Conservation (phyloP, 176 grass and related monocot species). For the Oryza meyeriana region DNA sequence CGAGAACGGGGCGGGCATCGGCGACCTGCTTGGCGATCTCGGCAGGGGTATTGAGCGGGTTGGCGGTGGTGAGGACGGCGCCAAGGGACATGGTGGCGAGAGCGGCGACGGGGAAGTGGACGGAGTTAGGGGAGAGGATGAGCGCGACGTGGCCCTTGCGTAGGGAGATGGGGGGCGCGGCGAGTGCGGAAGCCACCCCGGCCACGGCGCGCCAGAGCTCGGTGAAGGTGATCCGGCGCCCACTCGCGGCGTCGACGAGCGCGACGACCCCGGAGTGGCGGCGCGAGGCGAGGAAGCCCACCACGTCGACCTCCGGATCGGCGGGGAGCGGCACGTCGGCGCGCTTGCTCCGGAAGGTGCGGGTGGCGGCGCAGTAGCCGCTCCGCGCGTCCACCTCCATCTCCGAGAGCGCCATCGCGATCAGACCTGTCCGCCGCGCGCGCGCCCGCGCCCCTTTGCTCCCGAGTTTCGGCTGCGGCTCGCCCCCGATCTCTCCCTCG, state of each 20-base stretch:
- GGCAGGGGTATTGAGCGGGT: conserved; percentile 73
- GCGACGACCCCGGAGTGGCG: conserved; percentile 77
- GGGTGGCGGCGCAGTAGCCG: conserved; percentile 60
- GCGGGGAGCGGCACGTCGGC: conserved; percentile 44
- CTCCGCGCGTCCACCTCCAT: conserved; percentile 49
- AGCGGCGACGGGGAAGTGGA: conserved; percentile 82
- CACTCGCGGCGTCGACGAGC: conserved; percentile 64
- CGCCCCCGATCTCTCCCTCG: no score
- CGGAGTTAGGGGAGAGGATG: conserved; percentile 84
- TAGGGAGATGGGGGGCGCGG: conserved; percentile 61
- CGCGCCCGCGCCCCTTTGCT: background rate
- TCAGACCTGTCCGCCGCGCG: background rate
- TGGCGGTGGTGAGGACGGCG: conserved; percentile 79
- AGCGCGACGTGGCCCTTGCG: conserved; percentile 72
- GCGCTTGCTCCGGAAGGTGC: conserved; percentile 72
- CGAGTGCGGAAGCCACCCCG: conserved; percentile 62
- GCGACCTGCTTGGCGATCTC: conserved; percentile 90
- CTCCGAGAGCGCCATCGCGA: conserved; percentile 33
- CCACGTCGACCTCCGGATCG: conserved; percentile 55
- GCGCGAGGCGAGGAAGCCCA: conserved; percentile 72
- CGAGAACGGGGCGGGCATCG: conserved; percentile 70
- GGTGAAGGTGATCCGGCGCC: conserved; percentile 57
- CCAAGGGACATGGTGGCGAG: conserved; percentile 87
- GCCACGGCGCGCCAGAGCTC: conserved; percentile 68
- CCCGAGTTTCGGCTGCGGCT: no score